Evolutionary conservation across 2,329 filamentous ascomycete genomes (phyloP).

Genomic region (Dactylellina haptotyla): DNA sequence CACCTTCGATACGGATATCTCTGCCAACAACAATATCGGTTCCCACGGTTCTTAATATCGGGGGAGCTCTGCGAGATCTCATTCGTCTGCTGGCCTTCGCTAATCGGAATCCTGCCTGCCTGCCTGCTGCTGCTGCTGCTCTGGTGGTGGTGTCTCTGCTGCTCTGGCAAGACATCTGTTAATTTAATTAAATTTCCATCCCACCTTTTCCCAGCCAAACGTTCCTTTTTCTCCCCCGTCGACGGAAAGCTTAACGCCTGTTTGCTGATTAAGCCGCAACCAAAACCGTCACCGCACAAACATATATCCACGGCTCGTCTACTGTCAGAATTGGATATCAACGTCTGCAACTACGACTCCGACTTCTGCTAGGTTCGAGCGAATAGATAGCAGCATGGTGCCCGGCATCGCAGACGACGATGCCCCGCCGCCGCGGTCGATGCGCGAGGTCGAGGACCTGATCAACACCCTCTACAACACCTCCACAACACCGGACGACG

Average conservation of each 20-base stretch:
- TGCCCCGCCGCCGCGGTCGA: slow-evolving; percentile 60
- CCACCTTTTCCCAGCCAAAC: neutral
- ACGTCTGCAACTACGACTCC: too few species aligned
- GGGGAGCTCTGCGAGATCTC: neutral
- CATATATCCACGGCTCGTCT: too few species aligned
- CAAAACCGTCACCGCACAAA: too few species aligned
- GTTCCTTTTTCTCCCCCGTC: too few species aligned
- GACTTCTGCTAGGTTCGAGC: too few species aligned
- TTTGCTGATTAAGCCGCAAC: slow-evolving; percentile 41
- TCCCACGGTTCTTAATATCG: too few species aligned
- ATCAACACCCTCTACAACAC: slow-evolving; percentile 60
- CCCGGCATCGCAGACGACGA: slow-evolving; percentile 44
- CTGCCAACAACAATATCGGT: too few species aligned
- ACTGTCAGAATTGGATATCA: too few species aligned
- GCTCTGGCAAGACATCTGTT: slow-evolving; percentile 33
- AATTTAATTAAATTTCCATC: neutral
- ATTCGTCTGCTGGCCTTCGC: slow-evolving; percentile 18
- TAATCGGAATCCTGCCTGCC: slow-evolving; percentile 44
- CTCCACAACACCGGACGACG: slow-evolving; percentile 60
- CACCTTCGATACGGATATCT: too few species aligned
- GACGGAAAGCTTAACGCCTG: slow-evolving; percentile 10
- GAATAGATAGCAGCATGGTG: slow-evolving; percentile 26
- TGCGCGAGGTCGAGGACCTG: slow-evolving; percentile 62
- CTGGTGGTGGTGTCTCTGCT: too few species aligned
- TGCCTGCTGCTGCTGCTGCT: too few species aligned